Percentiles rank a stretch among this genome's conserved stretches.
Conservation (phyloP, 805 yeast genomes). For the Crinitomyces ghanaensis region DNA sequence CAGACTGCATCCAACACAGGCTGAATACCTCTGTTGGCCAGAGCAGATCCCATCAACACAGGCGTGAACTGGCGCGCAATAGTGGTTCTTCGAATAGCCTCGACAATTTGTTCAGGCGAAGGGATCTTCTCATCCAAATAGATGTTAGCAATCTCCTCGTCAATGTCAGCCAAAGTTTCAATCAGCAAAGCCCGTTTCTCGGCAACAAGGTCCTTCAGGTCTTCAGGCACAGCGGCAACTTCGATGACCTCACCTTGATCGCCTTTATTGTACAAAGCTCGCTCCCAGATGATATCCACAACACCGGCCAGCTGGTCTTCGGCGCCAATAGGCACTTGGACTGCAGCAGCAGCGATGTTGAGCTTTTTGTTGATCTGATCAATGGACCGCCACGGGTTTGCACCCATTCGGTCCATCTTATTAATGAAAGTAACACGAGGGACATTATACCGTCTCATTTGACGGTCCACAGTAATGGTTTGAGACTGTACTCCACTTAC, state of each 20-base stretch:
- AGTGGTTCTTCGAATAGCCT: conserved; percentile 88
- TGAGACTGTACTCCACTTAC: conserved; percentile 98
- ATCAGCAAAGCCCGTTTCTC: conserved; percentile 79
- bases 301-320: conserved; percentile 79
- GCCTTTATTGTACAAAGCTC: conserved; percentile 83
- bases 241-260: conserved; percentile 74
- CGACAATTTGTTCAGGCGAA: conserved; percentile 67
- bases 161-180: conserved; percentile 95
- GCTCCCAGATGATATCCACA: conserved; percentile 82
- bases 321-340: conserved; percentile 95
- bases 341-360: conserved; percentile 91
- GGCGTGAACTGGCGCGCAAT: conserved; percentile 95
- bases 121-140: conserved; percentile 87
- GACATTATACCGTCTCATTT: conserved; percentile 96
- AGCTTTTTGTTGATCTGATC: conserved; percentile 82
- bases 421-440: conserved; percentile 94
- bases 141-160: conserved; percentile 92
- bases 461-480: conserved; percentile 97
- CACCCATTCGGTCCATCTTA: conserved; percentile 99
- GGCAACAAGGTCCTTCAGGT: conserved; percentile 69
- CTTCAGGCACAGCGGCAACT: conserved; percentile 59
- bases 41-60: conserved; percentile 98
- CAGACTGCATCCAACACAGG: conserved; percentile 93
- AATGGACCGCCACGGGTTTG: conserved; percentile 91
- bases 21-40: conserved; percentile 93